Percentiles rank a stretch among this genome's conserved stretches.
Evolutionary conservation across 2,329 filamentous ascomycete species (phyloP).

Genomic region (Curvularia sp.): DNA sequence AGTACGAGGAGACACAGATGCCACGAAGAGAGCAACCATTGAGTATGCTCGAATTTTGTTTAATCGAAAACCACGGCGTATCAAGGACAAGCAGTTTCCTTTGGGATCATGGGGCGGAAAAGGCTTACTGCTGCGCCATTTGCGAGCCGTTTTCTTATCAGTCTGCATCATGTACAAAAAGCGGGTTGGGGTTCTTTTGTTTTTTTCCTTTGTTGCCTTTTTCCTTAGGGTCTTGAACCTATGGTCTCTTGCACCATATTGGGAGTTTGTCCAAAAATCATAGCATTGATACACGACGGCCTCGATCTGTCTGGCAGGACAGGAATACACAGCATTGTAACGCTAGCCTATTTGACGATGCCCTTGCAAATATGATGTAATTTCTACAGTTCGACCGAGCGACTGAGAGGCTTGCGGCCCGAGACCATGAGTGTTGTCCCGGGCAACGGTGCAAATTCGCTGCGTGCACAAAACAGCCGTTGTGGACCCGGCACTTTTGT

Average conservation of each 20-base stretch:
- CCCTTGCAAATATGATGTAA: constrained; percentile 2
- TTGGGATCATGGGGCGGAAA: constrained; percentile 19
- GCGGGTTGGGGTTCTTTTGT: constrained; percentile 25
- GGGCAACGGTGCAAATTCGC: constrained; percentile 3
- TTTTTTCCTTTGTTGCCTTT: constrained; percentile 21
- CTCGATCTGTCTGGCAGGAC: constrained; percentile 21
- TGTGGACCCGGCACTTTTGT: constrained; percentile 11
- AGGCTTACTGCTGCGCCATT: constrained; percentile 21
- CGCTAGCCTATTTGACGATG: constrained; percentile 27
- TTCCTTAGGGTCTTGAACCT: constrained; percentile 19
- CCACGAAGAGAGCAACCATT: constrained; percentile 17
- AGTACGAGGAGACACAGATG: constrained; percentile 24
- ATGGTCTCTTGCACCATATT: constrained; percentile 23
- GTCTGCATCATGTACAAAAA: constrained; percentile 44
- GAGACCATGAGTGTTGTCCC: constrained; percentile 8
- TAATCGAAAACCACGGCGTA: constrained; percentile 24
- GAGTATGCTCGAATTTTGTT: constrained; percentile 15
- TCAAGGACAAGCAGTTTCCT: constrained; percentile 16
- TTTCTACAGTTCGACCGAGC: constrained; percentile 4
- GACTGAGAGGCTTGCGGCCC: constrained; percentile 1
- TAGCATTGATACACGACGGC: constrained; percentile 26
- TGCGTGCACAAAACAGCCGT: neutral
- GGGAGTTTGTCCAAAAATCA: constrained; percentile 22
- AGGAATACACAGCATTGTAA: constrained; percentile 34
- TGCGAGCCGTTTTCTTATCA: constrained; percentile 22